Percentiles rank a stretch among this genome's conserved stretches.
phyloP scores from a whole-genome alignment of 306 rosid genomes.

The Notholithocarpus densiflorus region DNA sequence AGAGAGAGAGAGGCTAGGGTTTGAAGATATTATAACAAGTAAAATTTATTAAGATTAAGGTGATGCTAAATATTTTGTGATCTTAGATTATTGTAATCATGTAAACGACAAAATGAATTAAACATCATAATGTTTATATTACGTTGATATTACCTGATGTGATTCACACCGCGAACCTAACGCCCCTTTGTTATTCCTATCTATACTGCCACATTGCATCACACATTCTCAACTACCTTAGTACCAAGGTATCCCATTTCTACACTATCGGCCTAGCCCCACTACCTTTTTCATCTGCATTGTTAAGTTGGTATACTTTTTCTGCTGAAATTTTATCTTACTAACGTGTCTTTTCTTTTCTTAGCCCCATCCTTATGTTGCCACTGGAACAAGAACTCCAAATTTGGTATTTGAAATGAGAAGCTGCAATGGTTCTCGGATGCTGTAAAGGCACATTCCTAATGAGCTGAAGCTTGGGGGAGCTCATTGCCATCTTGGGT shows the following conservation, averaged over 20 bases:
- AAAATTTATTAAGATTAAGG: no score
- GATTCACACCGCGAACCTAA: neutral
- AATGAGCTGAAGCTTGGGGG: slow-evolving; percentile 88
- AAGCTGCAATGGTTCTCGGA: slow-evolving; percentile 96
- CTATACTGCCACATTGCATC: neutral
- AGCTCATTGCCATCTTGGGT: slow-evolving; percentile 95
- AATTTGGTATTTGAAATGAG: slow-evolving; percentile 93
- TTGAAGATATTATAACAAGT: no score
- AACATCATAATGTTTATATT: no score
- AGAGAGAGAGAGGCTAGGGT: no score
- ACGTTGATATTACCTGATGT: no score
- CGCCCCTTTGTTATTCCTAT: neutral
- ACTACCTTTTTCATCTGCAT: neutral
- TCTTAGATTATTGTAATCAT: no score
- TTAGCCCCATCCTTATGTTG: slow-evolving; percentile 92
- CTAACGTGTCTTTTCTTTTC: slow-evolving; percentile 5
- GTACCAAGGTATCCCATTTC: neutral
- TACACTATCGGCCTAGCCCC: neutral
- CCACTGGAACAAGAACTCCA: slow-evolving; percentile 93
- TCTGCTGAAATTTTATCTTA: neutral
- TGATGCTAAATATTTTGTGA: no score
- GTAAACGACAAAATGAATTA: no score
- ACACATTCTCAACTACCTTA: neutral
- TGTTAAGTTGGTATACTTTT: neutral
- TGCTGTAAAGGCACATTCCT: slow-evolving; percentile 68